A percentile compares a stretch with the other conserved stretches of the same genome.
These are phyloP conservation scores for Xylaria polymorpha DNA, from an alignment of 2,329 filamentous ascomycete species.

Conservation along the genomic window DNA sequence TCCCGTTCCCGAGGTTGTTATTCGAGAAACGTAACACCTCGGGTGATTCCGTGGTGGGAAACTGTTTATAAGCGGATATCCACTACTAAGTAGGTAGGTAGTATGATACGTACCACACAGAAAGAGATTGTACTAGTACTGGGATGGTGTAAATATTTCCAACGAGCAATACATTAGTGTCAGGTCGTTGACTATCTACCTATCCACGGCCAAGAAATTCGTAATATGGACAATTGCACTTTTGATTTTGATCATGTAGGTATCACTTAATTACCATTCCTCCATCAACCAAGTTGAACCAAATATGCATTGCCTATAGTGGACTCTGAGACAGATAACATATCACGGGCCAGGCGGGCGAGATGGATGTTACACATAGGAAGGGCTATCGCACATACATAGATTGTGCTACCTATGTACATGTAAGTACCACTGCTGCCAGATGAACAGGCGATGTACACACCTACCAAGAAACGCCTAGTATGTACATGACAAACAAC, in stretches of 20 bases:
- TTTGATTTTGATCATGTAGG: background rate
- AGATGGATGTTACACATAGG: background rate
- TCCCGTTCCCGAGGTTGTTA: conserved; percentile 13
- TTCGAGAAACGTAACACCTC: conserved; percentile 4
- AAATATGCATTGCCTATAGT: background rate
- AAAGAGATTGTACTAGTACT: background rate
- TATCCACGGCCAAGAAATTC: background rate
- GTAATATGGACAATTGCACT: background rate
- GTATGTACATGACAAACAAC: conserved; percentile 40
- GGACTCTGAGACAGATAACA: conserved; percentile 15
- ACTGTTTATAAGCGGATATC: background rate
- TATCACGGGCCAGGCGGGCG: background rate
- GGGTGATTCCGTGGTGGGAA: no score
- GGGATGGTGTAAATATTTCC: background rate
- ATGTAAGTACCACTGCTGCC: background rate
- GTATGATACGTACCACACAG: background rate
- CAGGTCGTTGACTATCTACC: background rate
- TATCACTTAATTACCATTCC: background rate
- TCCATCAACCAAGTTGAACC: background rate
- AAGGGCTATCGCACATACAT: conserved; percentile 16
- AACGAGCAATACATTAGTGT: background rate
- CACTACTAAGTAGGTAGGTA: no score
- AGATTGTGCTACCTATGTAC: background rate
- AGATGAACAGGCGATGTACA: conserved; percentile 26
- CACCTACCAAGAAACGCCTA: conserved; percentile 19